phyloP scores from a whole-genome alignment of 2,329 filamentous ascomycete species.

The Diplodia seriata region DNA sequence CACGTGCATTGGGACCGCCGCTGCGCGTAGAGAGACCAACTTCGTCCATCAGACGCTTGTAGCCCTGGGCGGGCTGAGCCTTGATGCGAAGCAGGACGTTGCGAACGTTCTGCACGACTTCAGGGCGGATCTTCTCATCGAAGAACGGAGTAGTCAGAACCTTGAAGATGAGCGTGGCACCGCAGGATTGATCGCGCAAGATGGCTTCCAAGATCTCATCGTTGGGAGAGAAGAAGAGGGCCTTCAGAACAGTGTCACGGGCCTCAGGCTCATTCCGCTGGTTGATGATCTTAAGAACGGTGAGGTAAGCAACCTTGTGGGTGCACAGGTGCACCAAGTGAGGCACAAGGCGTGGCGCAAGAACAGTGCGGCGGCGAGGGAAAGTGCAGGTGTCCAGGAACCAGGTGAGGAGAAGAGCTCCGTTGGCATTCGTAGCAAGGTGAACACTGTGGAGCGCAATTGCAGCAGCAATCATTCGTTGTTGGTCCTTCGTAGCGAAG shows the following conservation, averaged over 20 bases:
- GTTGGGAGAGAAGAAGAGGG: constrained; percentile 88
- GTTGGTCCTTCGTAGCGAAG: constrained; percentile 92
- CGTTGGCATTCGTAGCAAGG: constrained; percentile 94
- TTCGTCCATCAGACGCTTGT: constrained; percentile 98
- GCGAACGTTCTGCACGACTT: constrained; percentile 91
- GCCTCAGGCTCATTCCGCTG: constrained; percentile 94
- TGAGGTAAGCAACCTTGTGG: constrained; percentile 97
- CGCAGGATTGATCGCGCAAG: constrained; percentile 86
- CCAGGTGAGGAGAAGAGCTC: constrained; percentile 92
- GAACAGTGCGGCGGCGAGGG: constrained; percentile 85
- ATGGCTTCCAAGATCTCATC: constrained; percentile 90
- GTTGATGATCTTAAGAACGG: constrained; percentile 97
- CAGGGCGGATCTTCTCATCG: constrained; percentile 84
- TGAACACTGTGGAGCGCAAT: constrained; percentile 98
- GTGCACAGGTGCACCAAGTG: constrained; percentile 95
- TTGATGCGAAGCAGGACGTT: constrained; percentile 88
- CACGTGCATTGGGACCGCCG: constrained; percentile 45
- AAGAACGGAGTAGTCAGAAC: constrained; percentile 97
- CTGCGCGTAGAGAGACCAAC: constrained; percentile 77
- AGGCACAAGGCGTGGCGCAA: constrained; percentile 89
- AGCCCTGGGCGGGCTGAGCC: constrained; percentile 91
- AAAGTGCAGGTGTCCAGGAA: constrained; percentile 98
- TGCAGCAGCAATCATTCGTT: constrained; percentile 89
- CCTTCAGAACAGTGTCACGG: constrained; percentile 85
- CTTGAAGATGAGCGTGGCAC: constrained; percentile 97